These are phyloP conservation scores for Patellifolia procumbens DNA, from an alignment of 179 eudicot species.

Conservation along the genomic window DNA sequence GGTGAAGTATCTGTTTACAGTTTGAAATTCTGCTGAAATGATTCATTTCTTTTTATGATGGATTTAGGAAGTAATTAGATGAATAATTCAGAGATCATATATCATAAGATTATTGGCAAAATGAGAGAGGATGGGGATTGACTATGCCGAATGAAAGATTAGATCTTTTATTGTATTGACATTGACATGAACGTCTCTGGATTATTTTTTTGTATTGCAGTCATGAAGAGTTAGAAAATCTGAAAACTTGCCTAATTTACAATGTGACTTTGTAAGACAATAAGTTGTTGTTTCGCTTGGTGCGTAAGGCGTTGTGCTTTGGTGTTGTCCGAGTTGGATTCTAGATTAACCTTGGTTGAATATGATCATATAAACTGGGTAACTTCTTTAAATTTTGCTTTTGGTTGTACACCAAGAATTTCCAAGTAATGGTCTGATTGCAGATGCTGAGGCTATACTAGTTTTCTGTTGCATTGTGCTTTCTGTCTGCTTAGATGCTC, in stretches of 20 bases:
- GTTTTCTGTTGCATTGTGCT: too few species aligned
- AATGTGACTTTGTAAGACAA: not conserved
- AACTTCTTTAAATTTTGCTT: not conserved
- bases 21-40: not conserved
- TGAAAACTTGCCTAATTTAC: not conserved
- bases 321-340: not conserved
- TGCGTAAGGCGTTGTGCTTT: not conserved
- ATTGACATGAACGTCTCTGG: too few species aligned
- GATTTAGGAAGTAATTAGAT: conserved; percentile 10
- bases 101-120: not conserved
- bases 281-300: not conserved
- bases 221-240: too few species aligned
- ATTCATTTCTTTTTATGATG: not conserved
- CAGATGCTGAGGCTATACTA: too few species aligned
- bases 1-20: not conserved
- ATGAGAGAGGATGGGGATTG: not conserved
- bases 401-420: not conserved
- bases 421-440: too few species aligned
- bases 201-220: too few species aligned
- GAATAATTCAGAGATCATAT: not conserved
- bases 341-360: not conserved
- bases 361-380: not conserved
- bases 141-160: not conserved
- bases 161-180: not conserved
- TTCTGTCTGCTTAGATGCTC: too few species aligned